These are phyloP conservation scores for Leishmania aethiopica DNA, from an alignment of 208 protist species.

Conservation along the genomic window DNA sequence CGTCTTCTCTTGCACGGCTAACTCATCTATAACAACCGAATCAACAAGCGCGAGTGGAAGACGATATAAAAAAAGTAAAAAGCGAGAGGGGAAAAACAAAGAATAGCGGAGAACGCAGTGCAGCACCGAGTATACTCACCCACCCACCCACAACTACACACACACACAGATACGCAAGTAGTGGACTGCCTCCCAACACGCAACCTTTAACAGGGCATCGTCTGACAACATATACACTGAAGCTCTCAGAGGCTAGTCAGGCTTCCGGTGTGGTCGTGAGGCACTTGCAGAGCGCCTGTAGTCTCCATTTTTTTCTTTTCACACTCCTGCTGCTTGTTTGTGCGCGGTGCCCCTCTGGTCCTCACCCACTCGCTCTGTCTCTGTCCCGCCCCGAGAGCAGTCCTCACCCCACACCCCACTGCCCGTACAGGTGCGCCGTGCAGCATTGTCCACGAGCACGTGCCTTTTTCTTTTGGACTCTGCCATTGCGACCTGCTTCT, in stretches of 20 bases:
- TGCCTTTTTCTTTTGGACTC: not conserved
- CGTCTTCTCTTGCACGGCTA: not conserved
- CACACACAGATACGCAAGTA: not conserved
- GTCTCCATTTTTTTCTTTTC: slow-evolving; percentile 4
- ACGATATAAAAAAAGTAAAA: not conserved
- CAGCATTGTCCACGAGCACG: not conserved
- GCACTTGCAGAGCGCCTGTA: not conserved
- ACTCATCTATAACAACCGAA: not conserved
- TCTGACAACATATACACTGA: not conserved
- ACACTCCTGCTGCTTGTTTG: not conserved
- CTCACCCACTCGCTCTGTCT: not conserved
- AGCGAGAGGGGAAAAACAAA: not conserved
- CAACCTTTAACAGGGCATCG: not conserved
- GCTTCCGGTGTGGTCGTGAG: not conserved
- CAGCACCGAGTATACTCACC: too few species aligned
- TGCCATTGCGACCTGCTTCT: slow-evolving; percentile 19
- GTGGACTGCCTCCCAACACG: not conserved
- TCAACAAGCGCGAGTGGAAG: not conserved
- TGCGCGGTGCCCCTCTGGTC: slow-evolving; percentile 10
- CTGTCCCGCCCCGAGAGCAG: not conserved
- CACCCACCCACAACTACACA: not conserved
- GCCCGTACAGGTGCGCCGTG: not conserved
- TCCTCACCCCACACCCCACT: not conserved
- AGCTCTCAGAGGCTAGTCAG: not conserved
- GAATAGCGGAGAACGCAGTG: not conserved